A percentile compares a stretch with the other conserved stretches of the same genome.
Evolutionary conservation across 208 protist species (phyloP).

Genomic region (Plasmodiophora brassicae): DNA sequence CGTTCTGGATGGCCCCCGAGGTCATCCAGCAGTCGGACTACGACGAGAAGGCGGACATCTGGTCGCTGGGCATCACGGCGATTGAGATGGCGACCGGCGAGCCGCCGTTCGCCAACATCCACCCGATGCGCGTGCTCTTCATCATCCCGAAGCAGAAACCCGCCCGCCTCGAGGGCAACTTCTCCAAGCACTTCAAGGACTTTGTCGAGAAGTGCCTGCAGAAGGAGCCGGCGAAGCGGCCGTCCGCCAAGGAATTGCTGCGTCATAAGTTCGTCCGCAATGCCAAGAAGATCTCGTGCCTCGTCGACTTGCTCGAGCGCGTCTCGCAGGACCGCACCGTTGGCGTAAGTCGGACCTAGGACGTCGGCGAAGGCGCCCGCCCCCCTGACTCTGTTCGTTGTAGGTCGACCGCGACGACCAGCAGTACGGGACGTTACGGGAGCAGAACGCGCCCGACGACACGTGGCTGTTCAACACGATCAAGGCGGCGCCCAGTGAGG

Average conservation of each 20-base stretch:
- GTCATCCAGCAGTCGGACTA: conserved; percentile 50
- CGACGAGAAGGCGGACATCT: conserved; percentile 59
- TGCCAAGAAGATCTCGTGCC: background rate
- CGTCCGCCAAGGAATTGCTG: conserved; percentile 37
- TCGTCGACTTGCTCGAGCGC: conserved; percentile 34
- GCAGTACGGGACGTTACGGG: background rate
- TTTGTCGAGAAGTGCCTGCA: conserved; percentile 54
- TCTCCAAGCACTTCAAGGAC: conserved; percentile 48
- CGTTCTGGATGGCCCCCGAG: conserved; percentile 61
- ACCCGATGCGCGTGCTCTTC: conserved; percentile 56
- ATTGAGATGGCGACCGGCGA: conserved; percentile 55
- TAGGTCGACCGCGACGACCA: conserved; percentile 18
- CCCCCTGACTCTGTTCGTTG: background rate
- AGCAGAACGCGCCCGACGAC: background rate
- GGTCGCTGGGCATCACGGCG: conserved; percentile 61
- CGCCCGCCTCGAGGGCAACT: conserved; percentile 27
- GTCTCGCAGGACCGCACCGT: background rate
- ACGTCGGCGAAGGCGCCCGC: no score
- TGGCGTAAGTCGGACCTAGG: background rate
- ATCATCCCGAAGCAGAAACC: conserved; percentile 55
- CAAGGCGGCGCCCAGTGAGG: no score
- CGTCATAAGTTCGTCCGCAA: conserved; percentile 43
- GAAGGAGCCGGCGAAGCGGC: conserved; percentile 49
- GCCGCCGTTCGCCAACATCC: conserved; percentile 54
- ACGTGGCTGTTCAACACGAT: conserved; percentile 29